Base-by-base conservation (phyloP, 768 basidiomycete genomes). In the Austroboletus festivus region DNA sequence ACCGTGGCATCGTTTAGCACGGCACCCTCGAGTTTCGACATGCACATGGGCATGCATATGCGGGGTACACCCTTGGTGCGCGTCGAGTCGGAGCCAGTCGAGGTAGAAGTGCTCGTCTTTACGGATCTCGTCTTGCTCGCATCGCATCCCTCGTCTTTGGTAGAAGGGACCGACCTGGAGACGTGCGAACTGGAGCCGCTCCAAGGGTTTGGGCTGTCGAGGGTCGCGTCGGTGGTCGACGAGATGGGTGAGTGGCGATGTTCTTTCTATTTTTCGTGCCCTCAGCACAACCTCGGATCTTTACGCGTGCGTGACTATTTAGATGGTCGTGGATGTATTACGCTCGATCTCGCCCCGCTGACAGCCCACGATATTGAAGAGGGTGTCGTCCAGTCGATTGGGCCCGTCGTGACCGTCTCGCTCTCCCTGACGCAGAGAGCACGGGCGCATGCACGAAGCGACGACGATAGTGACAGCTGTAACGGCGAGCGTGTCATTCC, bases 71-170 rank as follows among this genome's bases (percentile, higher is more conserved):
- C 57, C 4, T 38, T 63, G 7, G 59, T 66, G 21, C 59, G 55
- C 11, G 47, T 61, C 50, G 61, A 66, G 50, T 61, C 58, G 1
- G 58, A 53, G 41, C 55, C 55, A 9, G n/a, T 59, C 35, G 52
- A 63, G 16, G 56, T 72, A 9, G 71, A 73, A 41, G 70, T 64
- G 15, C 72, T 80, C 47, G 75, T 87, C 13, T 89, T 91, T 65
- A 79, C 79, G 16, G 89, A 93, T 62, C 48, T 91, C 26, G 61
- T 88, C 41, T 55, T 91, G n/a, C 62, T 90, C 23, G 76, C 80
- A 16, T 68, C 45, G 1, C 47, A 42, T 4, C 42, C 42, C 16
- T 11, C 68, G 20, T 68, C 71, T n/a, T 13, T 9, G 11, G 21
- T 35, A 1, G 21, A 34, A 1, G 52, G 51, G 23, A 30, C 28